Base-by-base conservation (phyloP, 345 rosid genomes). In the Trapa incisa region DNA sequence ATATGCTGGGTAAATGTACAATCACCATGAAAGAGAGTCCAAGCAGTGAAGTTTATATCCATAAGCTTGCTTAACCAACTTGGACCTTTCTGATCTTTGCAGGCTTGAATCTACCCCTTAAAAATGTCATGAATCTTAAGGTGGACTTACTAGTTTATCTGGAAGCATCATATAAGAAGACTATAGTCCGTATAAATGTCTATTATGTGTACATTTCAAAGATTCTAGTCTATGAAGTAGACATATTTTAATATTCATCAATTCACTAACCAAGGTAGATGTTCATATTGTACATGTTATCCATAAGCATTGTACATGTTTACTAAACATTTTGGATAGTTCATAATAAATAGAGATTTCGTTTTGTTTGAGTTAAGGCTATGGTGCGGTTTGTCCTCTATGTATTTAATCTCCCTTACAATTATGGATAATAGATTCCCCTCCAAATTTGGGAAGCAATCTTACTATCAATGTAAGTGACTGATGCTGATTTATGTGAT, bases 401-500 rank as follows among this genome's bases (percentile, higher is more conserved):
- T 6, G 10, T 6, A 22, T 54, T 54, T n/a, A 54, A 41, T 22
- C 0, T 6, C 22, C 9, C 60, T n/a, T 54, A 5, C n/a, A 5
- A 54, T 3, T 54, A 22, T 0, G 17, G 35, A 50, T 50, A 22
- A n/a, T 54, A 16, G 17, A 13, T 58, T 58, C 16, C 7, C 43
- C 43, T 58, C 15, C 38, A 58, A 9, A 58, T 9, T 36, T 11
- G 11, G 22, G 63, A 33, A 35, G 12, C 37, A 33, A 9, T 11
- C 38, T 32, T 58, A 1, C 11, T 1, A 38, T 58, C 63, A 32
- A 58, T 12, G 17, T 58, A 33, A 32, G 13, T 16, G 35, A 58
- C 38, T 58, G 63, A 58, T 32, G 38, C 37, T 58, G 4, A 32
- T 58, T 38, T 58, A 65, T 73, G 68, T 76, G 50, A 38, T 17